Evolutionary conservation across 768 basidiomycete genomes (phyloP).

Genomic region (Amanita thiersii): DNA sequence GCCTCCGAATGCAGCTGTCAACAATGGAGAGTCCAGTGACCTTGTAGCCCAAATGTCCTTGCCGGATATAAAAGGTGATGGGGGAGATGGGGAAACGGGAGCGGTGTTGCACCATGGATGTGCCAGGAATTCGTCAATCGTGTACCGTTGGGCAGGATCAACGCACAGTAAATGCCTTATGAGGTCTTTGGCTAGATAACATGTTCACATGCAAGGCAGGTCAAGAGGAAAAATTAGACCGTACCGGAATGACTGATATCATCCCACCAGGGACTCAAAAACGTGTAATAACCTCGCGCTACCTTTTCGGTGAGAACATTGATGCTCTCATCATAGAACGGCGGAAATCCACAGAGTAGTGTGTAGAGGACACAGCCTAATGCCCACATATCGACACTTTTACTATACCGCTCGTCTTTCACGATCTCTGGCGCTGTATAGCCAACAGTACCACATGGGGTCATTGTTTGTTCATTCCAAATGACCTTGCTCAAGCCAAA

Average conservation of each 20-base stretch:
- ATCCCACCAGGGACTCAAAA: conserved; percentile 99
- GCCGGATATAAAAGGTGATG: conserved; percentile 47
- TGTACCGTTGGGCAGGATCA: conserved; percentile 91
- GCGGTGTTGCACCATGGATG: conserved; percentile 91
- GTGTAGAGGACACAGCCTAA: conserved; percentile 99
- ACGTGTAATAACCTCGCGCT: conserved; percentile 94
- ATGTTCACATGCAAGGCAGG: conserved; percentile 3
- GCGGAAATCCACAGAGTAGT: conserved; percentile 92
- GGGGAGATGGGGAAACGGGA: conserved; percentile 53
- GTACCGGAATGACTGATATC: conserved; percentile 78
- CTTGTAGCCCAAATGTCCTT: conserved; percentile 23
- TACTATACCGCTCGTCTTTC: conserved; percentile 94
- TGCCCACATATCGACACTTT: conserved; percentile 99
- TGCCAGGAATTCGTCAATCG: conserved; percentile 94
- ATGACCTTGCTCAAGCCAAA: conserved; percentile 97
- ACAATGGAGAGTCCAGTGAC: conserved; percentile 84
- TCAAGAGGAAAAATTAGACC: conserved; percentile 11
- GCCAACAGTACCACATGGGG: conserved; percentile 98
- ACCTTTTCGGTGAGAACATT: conserved; percentile 98
- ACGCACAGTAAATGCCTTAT: conserved; percentile 93
- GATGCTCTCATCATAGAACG: conserved; percentile 99
- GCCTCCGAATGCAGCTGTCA: conserved; percentile 72
- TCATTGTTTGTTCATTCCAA: conserved; percentile 99
- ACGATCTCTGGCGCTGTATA: conserved; percentile 99
- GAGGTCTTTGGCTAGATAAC: conserved; percentile 78